Evolutionary conservation across 768 basidiomycete genomes (phyloP), one percentile per base, ranked within the genome.

Genomic region (Crucibulum laeve): DNA sequence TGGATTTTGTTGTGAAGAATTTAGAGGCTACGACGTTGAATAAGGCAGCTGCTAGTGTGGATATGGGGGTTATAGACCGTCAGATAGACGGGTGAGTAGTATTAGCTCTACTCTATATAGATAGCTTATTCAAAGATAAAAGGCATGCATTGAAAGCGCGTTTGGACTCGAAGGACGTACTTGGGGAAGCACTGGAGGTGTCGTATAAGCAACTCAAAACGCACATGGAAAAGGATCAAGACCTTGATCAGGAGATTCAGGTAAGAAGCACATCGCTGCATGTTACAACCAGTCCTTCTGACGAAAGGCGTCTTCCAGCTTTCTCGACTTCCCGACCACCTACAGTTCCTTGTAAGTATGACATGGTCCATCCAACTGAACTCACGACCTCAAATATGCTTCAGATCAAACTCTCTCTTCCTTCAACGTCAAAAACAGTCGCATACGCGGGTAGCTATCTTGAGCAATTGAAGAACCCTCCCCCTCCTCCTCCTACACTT

Each of bases 121-220:
- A 42, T 8, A 11, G 28, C 25, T 42, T 8, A 42, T 21, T 13
- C 28, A 19, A 10, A 33, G 5, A 2, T 22, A 22, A 2, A 49
- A 86, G 86, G 13, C 76, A 71, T 56, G 66, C 72, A 15, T 65
- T 84, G 55, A 90, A 90, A 58, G 84, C 85, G 11, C 77, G 77
- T 28, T 74, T 91, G 43, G 79, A 82, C 47, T 79, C 79, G 10
- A 68, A 75, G 38, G 81, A 90, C 53, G 57, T 52, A 11, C 68
- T 87, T 3, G 82, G 79, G 11, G 68, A 74, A 22, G 86, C 85
- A 0, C 57, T 91, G 11, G 65, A 79, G 43, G 62, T 63, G n/a
- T 69, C 76, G 0, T 81, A 79, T 48, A 46, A 53, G 24, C 67
- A 63, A 41, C 65, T 89, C 15, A 83, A 79, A 53, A 48, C 57